Conservation (phyloP, 1,284 basidiomycete species). For the Ustilago cynodontis region DNA sequence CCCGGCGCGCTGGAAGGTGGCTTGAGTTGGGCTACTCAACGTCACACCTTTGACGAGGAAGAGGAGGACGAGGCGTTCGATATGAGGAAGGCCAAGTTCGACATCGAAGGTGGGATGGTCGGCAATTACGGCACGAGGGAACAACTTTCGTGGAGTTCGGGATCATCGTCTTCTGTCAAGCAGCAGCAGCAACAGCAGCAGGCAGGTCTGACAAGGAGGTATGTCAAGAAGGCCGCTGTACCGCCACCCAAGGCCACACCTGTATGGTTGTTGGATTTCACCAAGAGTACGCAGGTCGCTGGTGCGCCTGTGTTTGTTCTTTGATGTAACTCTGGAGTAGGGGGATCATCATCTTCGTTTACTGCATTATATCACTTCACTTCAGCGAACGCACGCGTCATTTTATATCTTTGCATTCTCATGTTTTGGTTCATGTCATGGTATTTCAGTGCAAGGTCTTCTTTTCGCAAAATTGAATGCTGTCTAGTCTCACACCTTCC, state of each 20-base stretch:
- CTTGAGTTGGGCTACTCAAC: slow-evolving; percentile 5
- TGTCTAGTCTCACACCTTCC: too few relatives aligned
- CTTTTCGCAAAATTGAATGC: too few relatives aligned
- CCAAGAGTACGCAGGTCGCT: neutral
- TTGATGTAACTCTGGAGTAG: neutral
- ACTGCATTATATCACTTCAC: too few relatives aligned
- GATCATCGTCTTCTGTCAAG: neutral
- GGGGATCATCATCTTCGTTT: too few relatives aligned
- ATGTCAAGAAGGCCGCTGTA: slow-evolving; percentile 26
- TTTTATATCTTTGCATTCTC: too few relatives aligned
- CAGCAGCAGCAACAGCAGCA: neutral
- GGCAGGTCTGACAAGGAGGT: slow-evolving; percentile 12
- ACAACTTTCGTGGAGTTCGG: slow-evolving; percentile 10
- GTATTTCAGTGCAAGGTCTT: too few relatives aligned
- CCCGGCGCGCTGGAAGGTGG: neutral
- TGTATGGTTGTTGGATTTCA: slow-evolving; percentile 47
- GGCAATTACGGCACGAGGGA: neutral
- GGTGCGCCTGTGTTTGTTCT: slow-evolving; percentile 23
- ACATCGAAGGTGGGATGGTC: slow-evolving; percentile 9
- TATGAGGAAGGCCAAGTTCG: slow-evolving; percentile 3
- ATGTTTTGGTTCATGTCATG: too few relatives aligned
- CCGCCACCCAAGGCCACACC: slow-evolving; percentile 27
- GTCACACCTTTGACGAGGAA: slow-evolving; percentile 11
- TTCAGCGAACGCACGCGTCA: too few relatives aligned
- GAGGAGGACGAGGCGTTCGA: slow-evolving; percentile 11